A percentile compares a stretch with the other conserved stretches of the same genome.
phyloP scores from a whole-genome alignment of 139 green algal genomes.

The Chlorella ohadii region DNA sequence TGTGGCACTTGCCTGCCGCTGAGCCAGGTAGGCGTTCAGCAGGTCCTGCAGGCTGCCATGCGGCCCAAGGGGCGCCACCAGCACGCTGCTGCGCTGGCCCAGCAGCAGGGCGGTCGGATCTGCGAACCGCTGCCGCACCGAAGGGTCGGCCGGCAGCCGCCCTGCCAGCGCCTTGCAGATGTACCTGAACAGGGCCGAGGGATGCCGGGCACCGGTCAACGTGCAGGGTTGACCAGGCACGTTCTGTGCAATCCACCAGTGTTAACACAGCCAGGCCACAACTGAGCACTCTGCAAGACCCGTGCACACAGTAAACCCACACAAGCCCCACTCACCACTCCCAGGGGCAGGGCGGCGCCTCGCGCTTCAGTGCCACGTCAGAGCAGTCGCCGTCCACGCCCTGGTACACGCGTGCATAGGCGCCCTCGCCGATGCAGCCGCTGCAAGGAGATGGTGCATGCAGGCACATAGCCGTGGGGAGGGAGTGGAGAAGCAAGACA shows the following conservation, averaged over 20 bases:
- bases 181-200: slow-evolving; percentile 18
- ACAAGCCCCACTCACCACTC: slow-evolving; percentile 47
- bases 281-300: too few relatives aligned
- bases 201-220: neutral
- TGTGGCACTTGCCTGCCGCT: slow-evolving; percentile 37
- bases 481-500: too few relatives aligned
- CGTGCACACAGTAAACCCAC: too few relatives aligned
- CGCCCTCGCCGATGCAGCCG: slow-evolving; percentile 42
- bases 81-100: slow-evolving; percentile 23
- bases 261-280: too few relatives aligned
- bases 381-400: slow-evolving; percentile 29
- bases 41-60: slow-evolving; percentile 58
- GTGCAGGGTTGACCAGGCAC: too few relatives aligned
- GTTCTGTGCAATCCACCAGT: too few relatives aligned
- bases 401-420: slow-evolving; percentile 49
- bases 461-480: too few relatives aligned
- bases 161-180: slow-evolving; percentile 51
- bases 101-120: slow-evolving; percentile 41
- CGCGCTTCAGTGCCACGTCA: slow-evolving; percentile 48
- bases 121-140: slow-evolving; percentile 15
- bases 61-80: slow-evolving; percentile 44
- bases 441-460: neutral
- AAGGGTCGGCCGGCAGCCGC: neutral
- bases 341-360: slow-evolving; percentile 53
- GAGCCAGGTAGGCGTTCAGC: slow-evolving; percentile 46